Evolutionary conservation across 2,329 filamentous ascomycete species (phyloP).

Genomic region (Scedosporium aurantiacum): DNA sequence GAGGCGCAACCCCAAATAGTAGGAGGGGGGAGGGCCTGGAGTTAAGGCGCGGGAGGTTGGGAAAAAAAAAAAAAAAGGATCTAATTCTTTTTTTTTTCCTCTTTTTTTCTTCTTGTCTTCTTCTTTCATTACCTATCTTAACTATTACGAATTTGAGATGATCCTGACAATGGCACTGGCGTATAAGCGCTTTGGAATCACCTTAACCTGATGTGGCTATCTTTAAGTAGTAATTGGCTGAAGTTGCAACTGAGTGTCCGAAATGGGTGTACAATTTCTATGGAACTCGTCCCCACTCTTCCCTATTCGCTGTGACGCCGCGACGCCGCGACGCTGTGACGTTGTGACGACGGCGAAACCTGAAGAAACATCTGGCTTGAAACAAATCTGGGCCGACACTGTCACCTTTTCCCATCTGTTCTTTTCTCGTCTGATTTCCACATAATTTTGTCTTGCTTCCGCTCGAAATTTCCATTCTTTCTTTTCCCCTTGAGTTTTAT

Average conservation of each 20-base stretch:
- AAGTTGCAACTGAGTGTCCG: neutral
- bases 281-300: neutral
- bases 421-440: neutral
- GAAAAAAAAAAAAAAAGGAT: too few relatives aligned
- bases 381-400: neutral
- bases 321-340: neutral
- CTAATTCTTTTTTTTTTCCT: too few relatives aligned
- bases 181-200: too few relatives aligned
- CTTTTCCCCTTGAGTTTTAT: neutral
- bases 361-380: constrained; percentile 3
- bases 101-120: too few relatives aligned
- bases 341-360: neutral
- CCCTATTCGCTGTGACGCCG: too few relatives aligned
- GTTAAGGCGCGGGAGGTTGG: too few relatives aligned
- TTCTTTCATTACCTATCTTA: too few relatives aligned
- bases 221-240: neutral
- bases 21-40: too few relatives aligned
- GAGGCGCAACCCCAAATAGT: too few relatives aligned
- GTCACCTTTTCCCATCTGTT: neutral
- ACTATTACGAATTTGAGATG: too few relatives aligned
- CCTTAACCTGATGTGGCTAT: too few relatives aligned
- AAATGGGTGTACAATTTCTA: neutral
- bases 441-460: neutral
- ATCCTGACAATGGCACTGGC: neutral
- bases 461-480: neutral